Percentiles rank a stretch among this genome's conserved stretches.
Conservation (phyloP, 371 early-diverging fungal species). For the Funneliformis caledonium region DNA sequence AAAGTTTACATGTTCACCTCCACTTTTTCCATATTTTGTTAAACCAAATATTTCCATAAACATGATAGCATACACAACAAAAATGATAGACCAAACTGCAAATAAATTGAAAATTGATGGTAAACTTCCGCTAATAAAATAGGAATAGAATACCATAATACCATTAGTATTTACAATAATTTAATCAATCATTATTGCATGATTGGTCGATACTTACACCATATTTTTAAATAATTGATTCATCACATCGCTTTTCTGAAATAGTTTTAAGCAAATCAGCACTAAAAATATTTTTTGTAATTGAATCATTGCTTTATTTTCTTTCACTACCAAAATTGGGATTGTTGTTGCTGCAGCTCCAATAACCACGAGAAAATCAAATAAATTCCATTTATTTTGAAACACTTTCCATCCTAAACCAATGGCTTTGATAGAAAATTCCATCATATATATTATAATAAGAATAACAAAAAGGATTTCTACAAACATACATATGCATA, state of each 20-base stretch:
- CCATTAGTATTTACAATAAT: neutral
- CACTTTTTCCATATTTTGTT: conserved; percentile 64
- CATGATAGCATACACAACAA: conserved; percentile 70
- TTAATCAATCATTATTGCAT: neutral
- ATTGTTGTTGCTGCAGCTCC: conserved; percentile 58
- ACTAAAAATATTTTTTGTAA: conserved; percentile 68
- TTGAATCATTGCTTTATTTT: conserved; percentile 51
- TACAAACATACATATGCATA: neutral
- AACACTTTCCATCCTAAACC: conserved; percentile 66
- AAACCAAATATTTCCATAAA: conserved; percentile 76
- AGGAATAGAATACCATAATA: conserved; percentile 18
- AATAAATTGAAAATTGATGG: conserved; percentile 67
- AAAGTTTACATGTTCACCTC: conserved; percentile 65
- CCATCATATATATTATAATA: conserved; percentile 56
- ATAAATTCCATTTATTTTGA: conserved; percentile 68
- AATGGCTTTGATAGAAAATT: conserved; percentile 56
- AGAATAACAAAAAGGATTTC: conserved; percentile 55
- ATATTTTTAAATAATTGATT: conserved; percentile 72
- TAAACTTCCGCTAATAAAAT: conserved; percentile 52
- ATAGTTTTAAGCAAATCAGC: conserved; percentile 66
- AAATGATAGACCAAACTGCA: conserved; percentile 70
- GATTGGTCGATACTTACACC: conserved; percentile 52
- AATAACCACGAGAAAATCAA: conserved; percentile 58
- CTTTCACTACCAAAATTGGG: conserved; percentile 43
- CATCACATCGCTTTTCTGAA: conserved; percentile 65